These are phyloP conservation scores for Populus davidiana DNA, from an alignment of 345 rosid genomes.

Conservation along the genomic window DNA sequence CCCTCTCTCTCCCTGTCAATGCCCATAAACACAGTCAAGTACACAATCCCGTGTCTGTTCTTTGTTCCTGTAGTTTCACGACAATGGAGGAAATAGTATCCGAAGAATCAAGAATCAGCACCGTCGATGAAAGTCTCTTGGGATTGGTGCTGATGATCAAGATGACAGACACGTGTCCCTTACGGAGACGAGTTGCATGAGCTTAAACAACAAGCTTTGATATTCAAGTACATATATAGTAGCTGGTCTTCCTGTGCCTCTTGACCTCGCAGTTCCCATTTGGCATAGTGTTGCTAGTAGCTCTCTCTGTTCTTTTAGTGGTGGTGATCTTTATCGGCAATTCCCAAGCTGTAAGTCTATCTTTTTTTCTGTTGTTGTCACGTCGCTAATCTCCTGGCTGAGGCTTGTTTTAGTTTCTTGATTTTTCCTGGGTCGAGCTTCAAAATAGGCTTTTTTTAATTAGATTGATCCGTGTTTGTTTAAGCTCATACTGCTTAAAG, in stretches of 20 bases:
- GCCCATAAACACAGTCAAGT: background rate
- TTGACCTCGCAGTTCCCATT: slow-evolving; percentile 42
- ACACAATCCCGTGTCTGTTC: background rate
- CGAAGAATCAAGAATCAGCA: background rate
- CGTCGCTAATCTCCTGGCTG: background rate
- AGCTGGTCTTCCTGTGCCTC: slow-evolving; percentile 52
- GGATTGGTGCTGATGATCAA: slow-evolving; percentile 14
- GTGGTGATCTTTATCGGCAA: slow-evolving; percentile 6
- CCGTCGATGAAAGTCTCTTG: slow-evolving; percentile 29
- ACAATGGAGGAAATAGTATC: slow-evolving; percentile 14
- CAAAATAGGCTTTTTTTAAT: background rate
- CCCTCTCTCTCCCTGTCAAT: too few relatives aligned
- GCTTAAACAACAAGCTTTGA: slow-evolving; percentile 46
- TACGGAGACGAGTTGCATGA: slow-evolving; percentile 48
- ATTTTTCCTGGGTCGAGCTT: background rate
- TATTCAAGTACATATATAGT: slow-evolving; percentile 38
- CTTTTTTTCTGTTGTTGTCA: background rate
- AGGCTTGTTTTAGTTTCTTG: background rate
- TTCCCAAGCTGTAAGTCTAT: slow-evolving; percentile 27
- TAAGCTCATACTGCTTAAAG: background rate
- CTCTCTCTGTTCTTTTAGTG: slow-evolving; percentile 19
- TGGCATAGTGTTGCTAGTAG: slow-evolving; percentile 38
- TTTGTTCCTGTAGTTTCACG: background rate
- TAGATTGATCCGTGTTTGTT: background rate
- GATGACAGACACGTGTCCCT: slow-evolving; percentile 13